Base-by-base conservation (phyloP, 345 rosid genomes). In the Corchorus olitorius region DNA sequence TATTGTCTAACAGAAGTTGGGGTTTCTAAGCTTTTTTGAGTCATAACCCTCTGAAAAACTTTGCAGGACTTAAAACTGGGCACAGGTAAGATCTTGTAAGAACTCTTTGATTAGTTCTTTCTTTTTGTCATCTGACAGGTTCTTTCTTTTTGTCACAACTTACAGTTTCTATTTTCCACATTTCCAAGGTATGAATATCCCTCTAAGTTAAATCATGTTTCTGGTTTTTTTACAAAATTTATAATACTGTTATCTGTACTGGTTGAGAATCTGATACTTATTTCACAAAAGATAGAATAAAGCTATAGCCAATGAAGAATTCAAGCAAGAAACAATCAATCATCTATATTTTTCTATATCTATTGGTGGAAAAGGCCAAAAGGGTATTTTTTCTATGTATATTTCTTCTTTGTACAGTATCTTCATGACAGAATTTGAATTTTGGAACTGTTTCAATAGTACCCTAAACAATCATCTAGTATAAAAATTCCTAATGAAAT, bases 21-120 rank as follows among this genome's bases (percentile, higher is more conserved):
- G 69, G 41, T 41, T 65, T 65, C 69, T 48, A 27, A 68, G 58
- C 72, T 5, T 45, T 68, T 39, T 8, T 39, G 3, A 37, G 46
- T 17, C 45, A 56, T 58, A 58, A 20, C 65, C 19, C 43, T 62
- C 19, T 6, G 17, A 15, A 61, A 8, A 62, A 62, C 43, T 14
- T 34, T 62, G 19, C 45, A 62, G 66, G 43, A 43, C 14, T 17
- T 12, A 3, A 58, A 58, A 43, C 1, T 27, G 70, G 70, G n/a
- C 45, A 19, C 15, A 65, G 50, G 70, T 65, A 65, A 63, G 27
- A 6, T n/a, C 49, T 43, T 65, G 50, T 43, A 27, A n/a, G 27
- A 65, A 41, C 67, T 37, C 67, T 63, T 65, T 50, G 27, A 65
- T 43, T 65, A 43, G 70, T 65, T 65, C 70, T 65, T 65, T 65